Evolutionary conservation across 768 basidiomycete species (phyloP).

Genomic region (Chlorophyllum brunneum): DNA sequence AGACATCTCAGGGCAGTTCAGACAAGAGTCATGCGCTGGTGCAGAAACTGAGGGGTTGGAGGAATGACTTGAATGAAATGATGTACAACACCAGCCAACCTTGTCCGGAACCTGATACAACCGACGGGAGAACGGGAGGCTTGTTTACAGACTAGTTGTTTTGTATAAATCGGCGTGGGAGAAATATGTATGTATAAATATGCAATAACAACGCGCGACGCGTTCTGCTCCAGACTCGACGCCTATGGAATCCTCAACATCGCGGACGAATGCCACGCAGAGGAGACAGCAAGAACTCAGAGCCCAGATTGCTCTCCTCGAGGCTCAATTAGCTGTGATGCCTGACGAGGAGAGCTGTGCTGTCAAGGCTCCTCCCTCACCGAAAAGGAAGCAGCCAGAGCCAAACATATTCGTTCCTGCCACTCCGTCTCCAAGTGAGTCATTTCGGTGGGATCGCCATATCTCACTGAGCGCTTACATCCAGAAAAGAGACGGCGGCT

Average conservation of each 20-base stretch:
- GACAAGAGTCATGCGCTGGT: conserved; percentile 30
- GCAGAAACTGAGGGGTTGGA: conserved; percentile 39
- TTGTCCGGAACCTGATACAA: conserved; percentile 9
- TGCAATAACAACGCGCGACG: conserved; percentile 18
- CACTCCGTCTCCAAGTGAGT: conserved; percentile 69
- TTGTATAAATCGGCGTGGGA: not conserved
- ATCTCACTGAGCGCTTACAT: conserved; percentile 1
- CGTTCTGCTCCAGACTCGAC: not conserved
- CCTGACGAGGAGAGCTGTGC: conserved; percentile 22
- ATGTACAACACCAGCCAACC: conserved; percentile 7
- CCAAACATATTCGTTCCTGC: conserved; percentile 44
- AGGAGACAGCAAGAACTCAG: conserved; percentile 46
- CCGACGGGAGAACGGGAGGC: conserved; percentile 24
- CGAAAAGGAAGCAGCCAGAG: conserved; percentile 44
- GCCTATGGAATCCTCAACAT: conserved; percentile 54
- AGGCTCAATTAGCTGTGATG: conserved; percentile 47
- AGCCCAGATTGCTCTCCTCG: conserved; percentile 50
- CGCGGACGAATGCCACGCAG: conserved; percentile 33
- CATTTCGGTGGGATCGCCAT: not conserved
- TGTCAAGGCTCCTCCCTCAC: conserved; percentile 27
- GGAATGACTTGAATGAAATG: conserved; percentile 34
- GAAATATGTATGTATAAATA: not conserved
- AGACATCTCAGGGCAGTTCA: conserved; percentile 29
- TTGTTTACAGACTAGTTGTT: conserved; percentile 32
- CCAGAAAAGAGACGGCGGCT: conserved; percentile 42